Evolutionary conservation across 2,329 filamentous ascomycete species (phyloP), one percentile per base, ranked within the genome.

Genomic region (Aspergillus sp.): DNA sequence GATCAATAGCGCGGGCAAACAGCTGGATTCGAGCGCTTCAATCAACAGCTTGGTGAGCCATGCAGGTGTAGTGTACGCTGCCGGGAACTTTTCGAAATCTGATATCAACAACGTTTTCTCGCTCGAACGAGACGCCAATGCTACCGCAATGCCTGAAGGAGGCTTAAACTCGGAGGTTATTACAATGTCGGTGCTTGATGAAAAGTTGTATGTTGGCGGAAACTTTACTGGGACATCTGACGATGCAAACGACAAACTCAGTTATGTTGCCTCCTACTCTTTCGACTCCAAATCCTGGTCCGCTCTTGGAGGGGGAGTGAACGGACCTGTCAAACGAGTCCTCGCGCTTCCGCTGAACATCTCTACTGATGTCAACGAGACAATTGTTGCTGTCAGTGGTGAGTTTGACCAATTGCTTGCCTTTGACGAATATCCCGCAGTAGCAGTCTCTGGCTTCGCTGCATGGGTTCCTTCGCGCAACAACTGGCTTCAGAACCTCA

Each of bases 401-500:
- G 81, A 86, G 59, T 99, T 99, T 73, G 82, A 84, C 15, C 79
- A 86, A 54, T 85, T 96, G 60, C 82, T 88, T 27, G 84, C 82
- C 0, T 93, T 91, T 65, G 65, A 79, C 37, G 80, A 80, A 62
- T 87, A 87, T 63, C 73, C 81, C 6, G 83, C 86, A 9, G 81
- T 87, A 27, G 68, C 82, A 8, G 89, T 87, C 0, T 75, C 85
- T 51, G 92, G 93, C 2, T 91, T 99, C 68, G 93, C 91, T 14
- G 81, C 98, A 39, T 99, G 95, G 95, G 88, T 98, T 7, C 90
- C 90, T 3, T 96, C 92, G 3, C 81, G 84, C 61, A 83, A 82
- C 57, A 95, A 95, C 70, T 99, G 95, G 95, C 80, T 99, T 15
- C 86, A 91, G 69, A 95, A 96, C 64, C 77, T 97, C 17, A 74